Evolutionary conservation across 192 early-diverging fungal species (phyloP).

Genomic region (Gonapodya sp.): DNA sequence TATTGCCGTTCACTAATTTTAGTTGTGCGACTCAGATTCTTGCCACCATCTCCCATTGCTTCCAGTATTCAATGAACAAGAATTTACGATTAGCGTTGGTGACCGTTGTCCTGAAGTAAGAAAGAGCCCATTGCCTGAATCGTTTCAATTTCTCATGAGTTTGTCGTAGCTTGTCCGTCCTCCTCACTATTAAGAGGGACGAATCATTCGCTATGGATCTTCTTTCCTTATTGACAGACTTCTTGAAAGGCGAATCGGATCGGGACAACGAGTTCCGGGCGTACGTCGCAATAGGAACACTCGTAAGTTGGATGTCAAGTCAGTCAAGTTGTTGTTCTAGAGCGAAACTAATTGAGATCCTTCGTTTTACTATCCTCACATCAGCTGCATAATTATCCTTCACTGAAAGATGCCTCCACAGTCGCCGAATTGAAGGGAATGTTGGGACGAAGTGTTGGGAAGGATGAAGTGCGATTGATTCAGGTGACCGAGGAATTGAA

Average conservation of each 20-base stretch:
- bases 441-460: background rate
- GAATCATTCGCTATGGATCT: slow-evolving; percentile 1
- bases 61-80: background rate
- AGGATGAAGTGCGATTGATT: background rate
- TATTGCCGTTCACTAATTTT: too few relatives aligned
- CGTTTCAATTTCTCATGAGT: background rate
- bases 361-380: too few relatives aligned
- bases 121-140: too few relatives aligned
- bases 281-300: slow-evolving; percentile 52
- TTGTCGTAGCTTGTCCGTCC: background rate
- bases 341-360: background rate
- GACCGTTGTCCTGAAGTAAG: background rate
- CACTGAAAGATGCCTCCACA: background rate
- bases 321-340: background rate
- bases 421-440: background rate
- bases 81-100: background rate
- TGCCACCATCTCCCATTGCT: background rate
- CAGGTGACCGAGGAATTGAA: background rate
- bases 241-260: slow-evolving; percentile 45
- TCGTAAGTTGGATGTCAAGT: slow-evolving; percentile 24
- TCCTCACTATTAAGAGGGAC: background rate
- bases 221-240: slow-evolving; percentile 11
- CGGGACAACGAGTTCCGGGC: slow-evolving; percentile 49
- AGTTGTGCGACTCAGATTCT: too few relatives aligned
- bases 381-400: background rate